Base-by-base conservation (phyloP, 2,329 filamentous ascomycete genomes). In the Pochonia chlamydosporia region DNA sequence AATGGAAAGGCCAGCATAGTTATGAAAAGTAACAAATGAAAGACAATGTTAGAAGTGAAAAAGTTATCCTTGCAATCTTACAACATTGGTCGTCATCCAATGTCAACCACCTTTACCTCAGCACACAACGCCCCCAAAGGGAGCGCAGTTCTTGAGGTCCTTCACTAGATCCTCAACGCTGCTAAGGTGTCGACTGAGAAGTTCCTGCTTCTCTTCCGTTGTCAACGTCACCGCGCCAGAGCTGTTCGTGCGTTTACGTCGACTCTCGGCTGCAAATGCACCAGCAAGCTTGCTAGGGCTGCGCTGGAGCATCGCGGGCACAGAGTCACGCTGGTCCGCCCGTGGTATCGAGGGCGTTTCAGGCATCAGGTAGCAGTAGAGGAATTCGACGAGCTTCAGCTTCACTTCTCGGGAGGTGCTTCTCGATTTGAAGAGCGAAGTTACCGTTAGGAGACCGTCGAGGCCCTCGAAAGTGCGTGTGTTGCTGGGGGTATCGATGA, bases 351-450 rank as follows among this genome's bases (percentile, higher is more conserved):
- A 71, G 39, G 77, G 83, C 1, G 80, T 81, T 69, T 99, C 93
- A 43, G 92, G 91, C 85, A 97, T 96, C 57, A 99, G 84, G 67
- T 97, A 99, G 68, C 97, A 97, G 74, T 97, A 97, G 44, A 99
- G 72, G 63, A 97, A 97, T 67, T 97, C 93, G 56, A 96, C 85
- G n/a, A 95, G 81, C 66, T 95, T 93, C 62, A 96, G 80, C 72
- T 96, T 96, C 55, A 97, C 91, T 58, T 92, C 88, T 52, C 89
- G 83, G 21, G 83, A 83, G 3, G 92, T 96, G 54, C 84, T 82
- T 51, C 89, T 84, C 53, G 86, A 87, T 67, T 95, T 95, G 79
- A 97, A 96, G 43, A 97, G 78, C 9, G 87, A 92, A 2, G 92
- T 96, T 40, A 97, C 83, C 1, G 90, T 93, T 35, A 96, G 80